These are phyloP conservation scores for Tuber microsphaerosporum DNA, from an alignment of 495 filamentous ascomycete species.

Conservation along the genomic window DNA sequence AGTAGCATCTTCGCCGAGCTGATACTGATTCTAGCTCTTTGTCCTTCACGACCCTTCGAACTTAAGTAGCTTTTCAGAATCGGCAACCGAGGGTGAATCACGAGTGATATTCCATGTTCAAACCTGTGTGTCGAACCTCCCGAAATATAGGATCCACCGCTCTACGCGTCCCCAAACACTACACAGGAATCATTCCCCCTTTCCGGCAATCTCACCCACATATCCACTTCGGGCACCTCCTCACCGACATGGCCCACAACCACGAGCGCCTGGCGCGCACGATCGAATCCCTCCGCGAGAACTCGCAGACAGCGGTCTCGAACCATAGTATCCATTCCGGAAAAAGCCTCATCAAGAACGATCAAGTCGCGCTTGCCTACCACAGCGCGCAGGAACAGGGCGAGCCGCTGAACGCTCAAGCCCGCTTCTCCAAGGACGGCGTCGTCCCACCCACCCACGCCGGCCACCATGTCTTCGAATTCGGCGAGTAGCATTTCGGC, in stretches of 20 bases:
- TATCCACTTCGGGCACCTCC: constrained; percentile 73
- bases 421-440: constrained; percentile 65
- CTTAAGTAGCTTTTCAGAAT: neutral
- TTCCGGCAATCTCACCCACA: constrained; percentile 56
- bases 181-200: constrained; percentile 22
- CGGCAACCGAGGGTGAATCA: neutral
- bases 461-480: constrained; percentile 26
- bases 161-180: constrained; percentile 25
- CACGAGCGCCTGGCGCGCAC: constrained; percentile 62
- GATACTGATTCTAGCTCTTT: too few species aligned
- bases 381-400: constrained; percentile 76
- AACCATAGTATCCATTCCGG: constrained; percentile 75
- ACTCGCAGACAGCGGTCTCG: constrained; percentile 77
- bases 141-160: neutral
- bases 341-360: constrained; percentile 88
- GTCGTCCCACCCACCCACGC: constrained; percentile 47
- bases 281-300: constrained; percentile 53
- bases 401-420: constrained; percentile 71
- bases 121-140: neutral
- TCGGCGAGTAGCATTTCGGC: constrained; percentile 9
- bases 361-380: constrained; percentile 78
- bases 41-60: neutral
- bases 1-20: neutral
- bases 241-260: constrained; percentile 84
- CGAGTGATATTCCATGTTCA: neutral